Percentiles rank a stretch among this genome's conserved stretches.
These are phyloP conservation scores for Penicillium arizonense DNA, from an alignment of 495 filamentous ascomycete genomes.

Conservation along the genomic window DNA sequence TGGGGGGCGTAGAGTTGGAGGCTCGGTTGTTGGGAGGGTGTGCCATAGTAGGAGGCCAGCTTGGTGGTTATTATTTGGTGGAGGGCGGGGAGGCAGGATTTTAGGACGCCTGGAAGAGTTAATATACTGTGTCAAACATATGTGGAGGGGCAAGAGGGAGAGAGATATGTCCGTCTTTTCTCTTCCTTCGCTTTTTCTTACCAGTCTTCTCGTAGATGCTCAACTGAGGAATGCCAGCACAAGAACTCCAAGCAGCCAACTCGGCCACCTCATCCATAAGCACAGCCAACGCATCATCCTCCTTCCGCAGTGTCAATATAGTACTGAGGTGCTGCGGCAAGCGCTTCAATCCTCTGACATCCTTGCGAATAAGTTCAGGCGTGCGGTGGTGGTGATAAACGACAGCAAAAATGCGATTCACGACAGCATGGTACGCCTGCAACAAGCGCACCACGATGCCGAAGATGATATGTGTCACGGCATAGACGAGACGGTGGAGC, in stretches of 20 bases:
- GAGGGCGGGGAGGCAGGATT: constrained; percentile 75
- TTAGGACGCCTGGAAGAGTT: constrained; percentile 66
- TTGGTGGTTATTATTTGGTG: constrained; percentile 71
- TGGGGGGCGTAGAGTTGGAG: constrained; percentile 78
- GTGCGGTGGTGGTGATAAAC: constrained; percentile 91
- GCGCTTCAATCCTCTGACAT: constrained; percentile 71
- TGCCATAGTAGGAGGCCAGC: constrained; percentile 80
- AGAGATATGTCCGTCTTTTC: neutral
- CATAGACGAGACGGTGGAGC: constrained; percentile 67
- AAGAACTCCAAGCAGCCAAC: constrained; percentile 85
- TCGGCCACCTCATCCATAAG: constrained; percentile 89
- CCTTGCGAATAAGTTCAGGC: constrained; percentile 83
- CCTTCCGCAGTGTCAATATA: constrained; percentile 71
- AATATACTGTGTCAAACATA: neutral
- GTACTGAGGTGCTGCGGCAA: constrained; percentile 86
- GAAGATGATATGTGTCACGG: constrained; percentile 76
- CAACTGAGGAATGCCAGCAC: constrained; percentile 78
- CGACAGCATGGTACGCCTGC: constrained; percentile 71
- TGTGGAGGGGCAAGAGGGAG: neutral
- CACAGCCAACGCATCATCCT: constrained; percentile 69
- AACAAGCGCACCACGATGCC: constrained; percentile 80
- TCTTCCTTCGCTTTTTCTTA: constrained; percentile 32
- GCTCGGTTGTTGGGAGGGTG: constrained; percentile 55
- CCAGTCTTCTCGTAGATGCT: constrained; percentile 91
- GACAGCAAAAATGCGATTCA: constrained; percentile 72